Evolutionary conservation across 306 rosid species (phyloP), one percentile per base, ranked within the genome.

Genomic region (Calophaca sinica): DNA sequence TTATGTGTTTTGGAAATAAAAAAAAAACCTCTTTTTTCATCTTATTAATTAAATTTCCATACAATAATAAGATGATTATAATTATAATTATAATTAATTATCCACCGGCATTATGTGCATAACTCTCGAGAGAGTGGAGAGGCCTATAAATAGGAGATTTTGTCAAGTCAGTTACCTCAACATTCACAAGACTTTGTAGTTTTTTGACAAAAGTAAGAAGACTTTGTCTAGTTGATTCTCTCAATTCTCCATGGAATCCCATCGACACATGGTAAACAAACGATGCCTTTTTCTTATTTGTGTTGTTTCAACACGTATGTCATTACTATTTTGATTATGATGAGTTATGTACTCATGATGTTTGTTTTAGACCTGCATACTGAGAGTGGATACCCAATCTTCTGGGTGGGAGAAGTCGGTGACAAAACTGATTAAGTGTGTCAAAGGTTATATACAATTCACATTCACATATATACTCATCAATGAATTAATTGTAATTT

Each of bases 381-480:
- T 73, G 64, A 80, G 14, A 54, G 65, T 79, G 12, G 78, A 79
- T 12, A 79, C 78, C 4, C 67, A 26, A 4, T 44, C 83, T n/a
- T 28, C 49, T 28, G 69, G 74, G 33, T 79, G 83, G 79, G 68
- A 79, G 63, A 54, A 63, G 26, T 29, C 79, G 4, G 4, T 79
- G 3, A 64, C 31, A n/a, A 72, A 54, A 63, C 36, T 79, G 69
- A 39, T 79, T 6, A 63, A 65, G 44, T 15, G 72, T 3, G 50
- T 79, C 79, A 72, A 79, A 64, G 83, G 83, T 79, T 42, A 4
- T 38, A 20, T 20, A 20, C 26, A 20, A 38, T 36, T 36, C 14
- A 35, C 52, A 72, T 7, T 59, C 4, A 10, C 7, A 20, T 3
- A 28, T 35, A 31, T 13, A 0, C 31, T n/a, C 5, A 44, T 52